Percentiles rank a stretch among this genome's conserved stretches.
Conservation (phyloP, 2,329 filamentous ascomycete genomes). For the Ceratocystis alfenasii region DNA sequence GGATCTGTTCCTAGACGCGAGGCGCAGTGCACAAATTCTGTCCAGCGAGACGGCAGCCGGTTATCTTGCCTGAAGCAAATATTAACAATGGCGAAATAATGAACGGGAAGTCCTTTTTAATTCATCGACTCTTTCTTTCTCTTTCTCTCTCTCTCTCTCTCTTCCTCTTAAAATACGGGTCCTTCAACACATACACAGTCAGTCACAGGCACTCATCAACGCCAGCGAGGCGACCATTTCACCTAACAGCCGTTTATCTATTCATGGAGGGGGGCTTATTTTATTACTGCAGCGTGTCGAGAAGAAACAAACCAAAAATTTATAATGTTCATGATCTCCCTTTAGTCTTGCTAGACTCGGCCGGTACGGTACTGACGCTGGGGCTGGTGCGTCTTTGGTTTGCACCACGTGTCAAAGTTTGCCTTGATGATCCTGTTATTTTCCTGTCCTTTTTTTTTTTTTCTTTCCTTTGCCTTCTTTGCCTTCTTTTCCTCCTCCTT, state of each 20-base stretch:
- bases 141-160: not conserved
- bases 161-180: too few species aligned
- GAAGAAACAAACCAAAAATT: not conserved
- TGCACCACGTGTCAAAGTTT: constrained; percentile 7
- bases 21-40: constrained; percentile 61
- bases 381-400: not conserved
- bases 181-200: too few species aligned
- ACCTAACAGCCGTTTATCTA: too few species aligned
- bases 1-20: constrained; percentile 71
- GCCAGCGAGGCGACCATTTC: too few species aligned
- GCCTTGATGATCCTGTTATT: constrained; percentile 1
- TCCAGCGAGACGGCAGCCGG: constrained; percentile 48
- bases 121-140: not conserved
- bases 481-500: not conserved
- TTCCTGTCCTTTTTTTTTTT: not conserved
- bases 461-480: not conserved
- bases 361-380: not conserved
- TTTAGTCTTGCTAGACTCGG: not conserved
- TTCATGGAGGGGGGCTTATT: too few species aligned
- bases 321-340: not conserved
- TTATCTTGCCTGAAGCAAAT: constrained; percentile 44
- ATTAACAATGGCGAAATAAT: not conserved
- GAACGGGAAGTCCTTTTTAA: not conserved
- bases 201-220: too few species aligned
- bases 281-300: too few species aligned